Conservation (phyloP, 1,284 basidiomycete species). For the Tilletia indica region DNA sequence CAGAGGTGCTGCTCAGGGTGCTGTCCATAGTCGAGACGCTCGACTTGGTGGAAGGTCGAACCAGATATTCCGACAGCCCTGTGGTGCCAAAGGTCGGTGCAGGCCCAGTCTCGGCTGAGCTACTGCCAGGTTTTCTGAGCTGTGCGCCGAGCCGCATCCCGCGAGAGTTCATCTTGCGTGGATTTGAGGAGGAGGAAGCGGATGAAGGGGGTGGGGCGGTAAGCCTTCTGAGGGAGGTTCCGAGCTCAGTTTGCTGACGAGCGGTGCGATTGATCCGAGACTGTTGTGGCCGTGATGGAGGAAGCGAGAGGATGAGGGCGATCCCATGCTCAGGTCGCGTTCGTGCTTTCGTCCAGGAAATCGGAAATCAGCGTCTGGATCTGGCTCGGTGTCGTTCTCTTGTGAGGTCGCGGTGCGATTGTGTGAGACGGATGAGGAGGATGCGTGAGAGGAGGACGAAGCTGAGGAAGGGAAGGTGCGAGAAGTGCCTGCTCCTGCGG, state of each 20-base stretch:
- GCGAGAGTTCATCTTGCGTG: conserved; percentile 18
- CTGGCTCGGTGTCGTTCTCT: background rate
- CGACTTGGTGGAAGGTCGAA: too few species aligned
- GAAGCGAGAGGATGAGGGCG: background rate
- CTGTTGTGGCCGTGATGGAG: conserved; percentile 1
- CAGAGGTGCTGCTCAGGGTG: too few species aligned
- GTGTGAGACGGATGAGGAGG: background rate
- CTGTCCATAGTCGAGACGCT: too few species aligned
- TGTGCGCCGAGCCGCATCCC: conserved; percentile 5
- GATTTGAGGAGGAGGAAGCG: background rate
- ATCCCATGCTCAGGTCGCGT: background rate
- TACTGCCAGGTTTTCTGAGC: background rate
- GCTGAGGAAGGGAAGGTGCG: too few species aligned
- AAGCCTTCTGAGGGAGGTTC: background rate
- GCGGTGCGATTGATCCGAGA: background rate
- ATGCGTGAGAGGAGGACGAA: too few species aligned
- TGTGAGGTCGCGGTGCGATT: background rate
- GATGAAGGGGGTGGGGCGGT: background rate
- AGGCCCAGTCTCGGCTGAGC: background rate
- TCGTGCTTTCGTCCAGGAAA: background rate
- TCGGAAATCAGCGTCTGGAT: background rate
- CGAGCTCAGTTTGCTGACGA: background rate
- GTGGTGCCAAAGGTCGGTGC: too few species aligned
- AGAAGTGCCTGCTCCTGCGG: too few species aligned
- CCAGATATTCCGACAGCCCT: too few species aligned